Conservation (phyloP, 805 yeast species). For the Sugiyamaella marilandica region DNA sequence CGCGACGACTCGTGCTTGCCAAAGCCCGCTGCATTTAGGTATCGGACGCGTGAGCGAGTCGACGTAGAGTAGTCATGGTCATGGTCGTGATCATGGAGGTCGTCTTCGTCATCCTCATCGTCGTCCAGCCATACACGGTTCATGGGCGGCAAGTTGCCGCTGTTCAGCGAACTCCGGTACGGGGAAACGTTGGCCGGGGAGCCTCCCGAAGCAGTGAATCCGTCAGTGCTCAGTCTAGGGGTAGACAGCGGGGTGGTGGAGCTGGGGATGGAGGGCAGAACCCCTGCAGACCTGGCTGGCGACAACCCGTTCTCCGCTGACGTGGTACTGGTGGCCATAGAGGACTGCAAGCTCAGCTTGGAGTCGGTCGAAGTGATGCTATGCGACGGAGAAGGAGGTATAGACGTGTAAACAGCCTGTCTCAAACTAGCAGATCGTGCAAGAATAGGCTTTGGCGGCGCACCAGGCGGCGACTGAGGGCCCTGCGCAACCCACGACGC, state of each 20-base stretch:
- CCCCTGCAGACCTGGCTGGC: background rate
- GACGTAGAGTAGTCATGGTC: background rate
- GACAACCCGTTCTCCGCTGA: background rate
- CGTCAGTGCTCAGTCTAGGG: background rate
- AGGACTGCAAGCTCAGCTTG: background rate
- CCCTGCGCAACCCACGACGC: no score
- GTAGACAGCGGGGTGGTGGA: background rate
- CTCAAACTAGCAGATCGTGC: background rate
- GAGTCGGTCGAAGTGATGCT: background rate
- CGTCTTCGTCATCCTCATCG: conserved; percentile 17
- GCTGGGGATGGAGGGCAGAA: background rate
- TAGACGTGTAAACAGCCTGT: background rate
- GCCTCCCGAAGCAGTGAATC: background rate
- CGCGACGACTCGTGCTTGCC: background rate
- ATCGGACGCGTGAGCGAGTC: background rate
- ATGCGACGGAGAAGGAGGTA: background rate
- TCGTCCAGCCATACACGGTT: conserved; percentile 25
- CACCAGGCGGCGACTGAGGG: background rate
- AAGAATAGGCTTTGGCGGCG: background rate
- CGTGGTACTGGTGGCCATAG: conserved; percentile 1
- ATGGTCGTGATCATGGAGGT: background rate
- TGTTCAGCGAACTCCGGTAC: conserved; percentile 1
- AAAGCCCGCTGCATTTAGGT: background rate
- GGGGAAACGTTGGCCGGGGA: background rate
- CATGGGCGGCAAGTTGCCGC: conserved; percentile 20